Base-by-base conservation (phyloP, 768 basidiomycete species). In the Boletellus emodensis region DNA sequence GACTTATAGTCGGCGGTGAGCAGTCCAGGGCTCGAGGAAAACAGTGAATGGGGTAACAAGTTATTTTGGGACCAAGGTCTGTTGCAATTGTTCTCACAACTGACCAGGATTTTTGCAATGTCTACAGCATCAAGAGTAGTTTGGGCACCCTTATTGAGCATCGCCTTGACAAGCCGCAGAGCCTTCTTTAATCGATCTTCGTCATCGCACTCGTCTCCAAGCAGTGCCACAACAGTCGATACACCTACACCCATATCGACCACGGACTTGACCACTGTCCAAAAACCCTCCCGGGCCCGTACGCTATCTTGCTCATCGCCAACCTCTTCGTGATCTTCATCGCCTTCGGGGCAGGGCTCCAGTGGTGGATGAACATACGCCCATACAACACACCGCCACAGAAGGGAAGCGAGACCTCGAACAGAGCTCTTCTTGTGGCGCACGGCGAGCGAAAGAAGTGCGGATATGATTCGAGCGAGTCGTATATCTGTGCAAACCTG, bases 341-440 rank as follows among this genome's bases (percentile, higher is more conserved):
- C 63, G 6, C 58, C 63, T 34, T 69, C 67, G 30, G 59, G 49
- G 28, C 4, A 36, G 12, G 2, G 32, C 22, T 52, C 59, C 28
- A 62, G 65, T 6, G 76, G 73, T 1, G 83, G 81, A 47, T 77
- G 81, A 63, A 85, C 75, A 62, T 81, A 89, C 11, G 72, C 76
- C 87, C 86, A 90, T 6, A 75, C 66, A 32, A 84, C 59, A 36
- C 76, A 72, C 5, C 87, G 78, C 89, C 88, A 92, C 17, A 81
- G 70, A 4, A 85, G 59, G 47, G 80, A 79, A 3, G 75, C 77
- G 1, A 90, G 66, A 4, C 75, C 80, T 13, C 88, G 78, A 6
- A 90, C 75, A 4, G 81, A 75, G 34, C 79, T 80, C 69, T 82
- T 84, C 62, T 75, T 79, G 57, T 85, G 82, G 6, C 77, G 76